Evolutionary conservation across 306 rosid genomes (phyloP).

Genomic region (Prunus fruticosa): DNA sequence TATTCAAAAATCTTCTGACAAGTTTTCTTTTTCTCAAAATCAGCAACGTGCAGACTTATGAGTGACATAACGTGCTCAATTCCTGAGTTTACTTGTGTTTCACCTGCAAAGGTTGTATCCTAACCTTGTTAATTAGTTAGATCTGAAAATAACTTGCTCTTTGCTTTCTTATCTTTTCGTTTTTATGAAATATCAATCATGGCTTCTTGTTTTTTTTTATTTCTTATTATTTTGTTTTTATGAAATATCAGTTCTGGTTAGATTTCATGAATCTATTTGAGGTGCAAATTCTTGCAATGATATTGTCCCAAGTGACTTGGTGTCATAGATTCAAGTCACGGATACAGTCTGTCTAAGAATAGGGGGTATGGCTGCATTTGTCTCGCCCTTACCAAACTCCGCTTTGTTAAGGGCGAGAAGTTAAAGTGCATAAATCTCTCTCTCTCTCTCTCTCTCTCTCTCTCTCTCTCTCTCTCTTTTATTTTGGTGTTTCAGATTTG

Average conservation of each 20-base stretch:
- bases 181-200: background rate
- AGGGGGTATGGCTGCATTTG: background rate
- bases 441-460: no score
- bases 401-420: background rate
- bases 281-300: no score
- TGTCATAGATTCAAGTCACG: background rate
- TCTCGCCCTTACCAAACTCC: background rate
- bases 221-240: no score
- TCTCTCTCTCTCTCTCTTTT: no score
- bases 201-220: background rate
- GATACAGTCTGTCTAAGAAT: background rate
- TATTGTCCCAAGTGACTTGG: background rate
- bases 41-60: conserved; percentile 91
- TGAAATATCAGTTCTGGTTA: background rate
- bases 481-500: background rate
- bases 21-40: conserved; percentile 21
- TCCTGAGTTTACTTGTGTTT: conserved; percentile 94
- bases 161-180: background rate
- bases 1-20: background rate
- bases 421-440: background rate
- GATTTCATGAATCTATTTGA: no score
- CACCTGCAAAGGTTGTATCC: conserved; percentile 85
- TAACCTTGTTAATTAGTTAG: conserved; percentile 23
- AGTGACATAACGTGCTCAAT: conserved; percentile 68
- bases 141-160: background rate